Evolutionary conservation across 768 basidiomycete genomes (phyloP).

Genomic region (Rhodotorula toruloides): DNA sequence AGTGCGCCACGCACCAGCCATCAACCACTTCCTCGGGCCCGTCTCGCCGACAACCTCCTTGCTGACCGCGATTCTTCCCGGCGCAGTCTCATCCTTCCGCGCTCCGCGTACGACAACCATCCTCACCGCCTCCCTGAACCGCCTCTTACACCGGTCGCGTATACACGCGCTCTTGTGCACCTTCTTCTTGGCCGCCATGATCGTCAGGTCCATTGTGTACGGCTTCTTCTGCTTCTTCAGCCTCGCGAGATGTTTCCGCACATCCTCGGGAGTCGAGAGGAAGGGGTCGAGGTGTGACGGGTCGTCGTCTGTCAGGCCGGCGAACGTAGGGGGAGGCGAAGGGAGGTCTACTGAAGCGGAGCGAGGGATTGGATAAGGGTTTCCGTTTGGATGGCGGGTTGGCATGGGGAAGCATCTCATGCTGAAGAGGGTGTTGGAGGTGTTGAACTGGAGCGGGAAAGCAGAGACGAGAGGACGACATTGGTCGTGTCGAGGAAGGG

Average conservation of each 20-base stretch:
- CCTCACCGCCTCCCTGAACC: slow-evolving; percentile 28
- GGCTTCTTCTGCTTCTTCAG: background rate
- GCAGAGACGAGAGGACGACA: slow-evolving; percentile 10
- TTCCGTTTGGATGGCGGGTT: no score
- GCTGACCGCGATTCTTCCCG: background rate
- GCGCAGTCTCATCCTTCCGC: background rate
- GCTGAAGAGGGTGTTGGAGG: slow-evolving; percentile 11
- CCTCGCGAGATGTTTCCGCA: no score
- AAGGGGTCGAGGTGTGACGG: no score
- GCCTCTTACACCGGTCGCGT: slow-evolving; percentile 20
- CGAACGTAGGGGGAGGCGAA: background rate
- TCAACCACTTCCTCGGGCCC: slow-evolving; percentile 26
- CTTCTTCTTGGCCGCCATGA: slow-evolving; percentile 32
- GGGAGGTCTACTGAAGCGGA: background rate
- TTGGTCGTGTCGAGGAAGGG: background rate
- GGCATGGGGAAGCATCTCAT: slow-evolving; percentile 21
- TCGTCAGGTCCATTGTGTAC: slow-evolving; percentile 30
- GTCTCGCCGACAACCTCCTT: slow-evolving; percentile 15
- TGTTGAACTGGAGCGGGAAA: background rate
- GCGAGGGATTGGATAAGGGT: background rate
- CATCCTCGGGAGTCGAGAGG: no score
- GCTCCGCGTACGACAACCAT: slow-evolving; percentile 24
- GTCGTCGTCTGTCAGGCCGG: no score
- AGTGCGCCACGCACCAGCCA: slow-evolving; percentile 5
- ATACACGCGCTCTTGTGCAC: slow-evolving; percentile 31